A percentile compares a stretch with the other conserved stretches of the same genome.
phyloP scores from a whole-genome alignment of 2,329 filamentous ascomycete genomes.

The Sporothrix sp. region DNA sequence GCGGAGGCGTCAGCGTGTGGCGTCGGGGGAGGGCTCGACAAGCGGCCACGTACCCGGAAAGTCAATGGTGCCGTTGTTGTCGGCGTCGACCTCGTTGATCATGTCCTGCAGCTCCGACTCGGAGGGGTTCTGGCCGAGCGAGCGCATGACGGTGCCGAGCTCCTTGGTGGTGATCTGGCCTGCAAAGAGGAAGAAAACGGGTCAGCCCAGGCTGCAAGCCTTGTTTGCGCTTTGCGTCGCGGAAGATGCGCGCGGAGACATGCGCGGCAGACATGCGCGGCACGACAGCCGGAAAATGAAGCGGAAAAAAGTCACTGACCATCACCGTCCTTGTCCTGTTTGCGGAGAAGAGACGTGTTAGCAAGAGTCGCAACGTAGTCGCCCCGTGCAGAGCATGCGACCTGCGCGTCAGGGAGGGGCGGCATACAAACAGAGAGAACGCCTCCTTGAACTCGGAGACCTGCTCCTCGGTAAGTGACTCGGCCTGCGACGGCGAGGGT shows the following conservation, averaged over 20 bases:
- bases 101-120: conserved; percentile 87
- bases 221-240: too few relatives aligned
- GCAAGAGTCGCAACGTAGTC: not conserved
- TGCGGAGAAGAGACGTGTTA: not conserved
- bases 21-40: not conserved
- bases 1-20: conserved; percentile 12
- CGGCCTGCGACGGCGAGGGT: conserved; percentile 55
- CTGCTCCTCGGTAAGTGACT: conserved; percentile 98
- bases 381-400: not conserved
- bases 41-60: conserved; percentile 61
- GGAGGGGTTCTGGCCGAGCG: conserved; percentile 79
- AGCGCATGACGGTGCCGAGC: conserved; percentile 83
- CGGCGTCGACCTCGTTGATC: conserved; percentile 88
- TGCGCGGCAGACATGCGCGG: too few relatives aligned
- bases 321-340: conserved; percentile 23
- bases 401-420: conserved; percentile 13
- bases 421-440: conserved; percentile 96
- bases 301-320: conserved; percentile 15
- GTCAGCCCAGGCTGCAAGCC: too few relatives aligned
- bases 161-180: conserved; percentile 90
- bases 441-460: conserved; percentile 99
- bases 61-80: conserved; percentile 89
- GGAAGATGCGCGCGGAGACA: too few relatives aligned
- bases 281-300: not conserved
- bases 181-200: conserved; percentile 27